These are phyloP conservation scores for Hanseniaspora pseudoguilliermondii DNA, from an alignment of 805 yeast genomes.

Conservation along the genomic window DNA sequence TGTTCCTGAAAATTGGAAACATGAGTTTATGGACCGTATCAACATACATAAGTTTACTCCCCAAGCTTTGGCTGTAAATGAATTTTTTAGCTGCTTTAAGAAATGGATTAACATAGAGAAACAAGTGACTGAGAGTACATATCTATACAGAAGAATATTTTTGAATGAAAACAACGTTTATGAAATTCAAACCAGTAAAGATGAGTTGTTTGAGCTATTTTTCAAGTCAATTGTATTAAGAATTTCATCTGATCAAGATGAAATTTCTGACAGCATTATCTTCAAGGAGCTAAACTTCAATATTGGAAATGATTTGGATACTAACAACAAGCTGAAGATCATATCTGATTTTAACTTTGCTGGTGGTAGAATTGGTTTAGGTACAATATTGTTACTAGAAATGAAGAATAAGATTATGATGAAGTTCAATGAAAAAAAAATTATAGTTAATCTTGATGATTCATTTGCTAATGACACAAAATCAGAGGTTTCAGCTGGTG, in stretches of 20 bases:
- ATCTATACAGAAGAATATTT: constrained; percentile 42
- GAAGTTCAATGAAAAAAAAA: not conserved
- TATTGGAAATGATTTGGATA: not conserved
- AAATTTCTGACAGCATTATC: constrained; percentile 10
- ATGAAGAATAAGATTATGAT: not conserved
- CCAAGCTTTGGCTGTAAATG: constrained; percentile 40
- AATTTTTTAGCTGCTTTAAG: constrained; percentile 47
- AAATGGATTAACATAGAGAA: constrained; percentile 92
- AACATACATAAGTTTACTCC: constrained; percentile 30
- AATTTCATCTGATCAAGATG: constrained; percentile 7
- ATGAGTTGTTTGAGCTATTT: not conserved
- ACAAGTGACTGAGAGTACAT: constrained; percentile 44
- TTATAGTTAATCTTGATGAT: not conserved
- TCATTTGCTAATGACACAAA: not conserved
- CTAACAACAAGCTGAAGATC: not conserved
- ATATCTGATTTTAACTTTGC: not conserved
- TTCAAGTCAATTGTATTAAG: constrained; percentile 8
- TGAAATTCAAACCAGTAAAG: not conserved
- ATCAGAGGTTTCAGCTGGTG: not conserved
- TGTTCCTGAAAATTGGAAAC: constrained; percentile 44
- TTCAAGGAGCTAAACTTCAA: constrained; percentile 2
- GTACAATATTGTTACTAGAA: not conserved
- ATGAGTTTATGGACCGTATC: constrained; percentile 25
- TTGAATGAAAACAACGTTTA: constrained; percentile 16
- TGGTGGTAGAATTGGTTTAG: constrained; percentile 3